Evolutionary conservation across 441 rosid species (phyloP).

Genomic region (Jatropha podagrica): DNA sequence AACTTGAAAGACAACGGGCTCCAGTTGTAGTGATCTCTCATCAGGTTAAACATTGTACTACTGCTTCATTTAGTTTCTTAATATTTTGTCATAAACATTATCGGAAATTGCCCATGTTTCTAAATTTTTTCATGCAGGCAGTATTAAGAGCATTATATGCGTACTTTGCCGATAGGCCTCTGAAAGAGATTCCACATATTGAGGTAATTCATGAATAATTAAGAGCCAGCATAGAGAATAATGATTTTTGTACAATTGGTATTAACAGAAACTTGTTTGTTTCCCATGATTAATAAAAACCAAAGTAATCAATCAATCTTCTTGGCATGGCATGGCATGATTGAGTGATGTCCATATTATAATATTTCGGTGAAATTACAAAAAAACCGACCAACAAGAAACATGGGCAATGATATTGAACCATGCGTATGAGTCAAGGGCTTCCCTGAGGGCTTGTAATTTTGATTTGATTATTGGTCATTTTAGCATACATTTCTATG

Average conservation of each 20-base stretch:
- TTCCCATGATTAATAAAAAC: background rate
- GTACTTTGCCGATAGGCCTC: slow-evolving; percentile 97
- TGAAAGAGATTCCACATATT: slow-evolving; percentile 93
- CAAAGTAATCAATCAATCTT: background rate
- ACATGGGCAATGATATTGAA: too few relatives aligned
- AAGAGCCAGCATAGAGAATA: background rate
- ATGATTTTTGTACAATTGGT: background rate
- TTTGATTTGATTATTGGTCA: background rate
- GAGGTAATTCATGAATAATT: slow-evolving; percentile 57
- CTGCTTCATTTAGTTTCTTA: slow-evolving; percentile 14
- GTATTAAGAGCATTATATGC: slow-evolving; percentile 96
- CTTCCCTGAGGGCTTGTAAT: too few relatives aligned
- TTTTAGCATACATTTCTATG: background rate
- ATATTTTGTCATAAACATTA: slow-evolving; percentile 7
- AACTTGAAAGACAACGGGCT: slow-evolving; percentile 96
- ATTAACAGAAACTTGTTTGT: background rate
- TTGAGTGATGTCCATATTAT: background rate
- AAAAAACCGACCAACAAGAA: too few relatives aligned
- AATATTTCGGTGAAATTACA: too few relatives aligned
- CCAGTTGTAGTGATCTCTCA: slow-evolving; percentile 97
- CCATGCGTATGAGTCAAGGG: too few relatives aligned
- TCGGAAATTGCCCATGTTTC: background rate
- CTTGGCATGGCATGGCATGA: background rate
- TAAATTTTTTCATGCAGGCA: slow-evolving; percentile 50
- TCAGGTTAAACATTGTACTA: slow-evolving; percentile 61